These are phyloP conservation scores for Botryotinia calthae DNA, from an alignment of 2,329 filamentous ascomycete species.

Conservation along the genomic window DNA sequence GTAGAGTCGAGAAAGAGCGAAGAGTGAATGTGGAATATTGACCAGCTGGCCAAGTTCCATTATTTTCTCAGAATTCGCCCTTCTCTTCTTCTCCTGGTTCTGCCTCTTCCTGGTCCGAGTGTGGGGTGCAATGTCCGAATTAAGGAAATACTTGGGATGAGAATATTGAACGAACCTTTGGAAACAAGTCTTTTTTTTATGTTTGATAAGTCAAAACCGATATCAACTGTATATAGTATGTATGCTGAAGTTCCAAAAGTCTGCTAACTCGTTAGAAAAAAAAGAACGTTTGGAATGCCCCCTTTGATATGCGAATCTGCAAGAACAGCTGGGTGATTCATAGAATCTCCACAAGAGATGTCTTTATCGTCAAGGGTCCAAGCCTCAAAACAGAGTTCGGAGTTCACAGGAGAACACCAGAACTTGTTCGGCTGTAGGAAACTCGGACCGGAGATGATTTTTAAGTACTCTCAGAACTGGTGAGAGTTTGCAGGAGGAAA, in stretches of 20 bases:
- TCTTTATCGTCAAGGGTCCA: background rate
- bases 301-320: background rate
- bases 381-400: background rate
- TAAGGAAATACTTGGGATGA: background rate
- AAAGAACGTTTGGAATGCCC: no score
- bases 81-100: background rate
- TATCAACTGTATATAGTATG: background rate
- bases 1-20: background rate
- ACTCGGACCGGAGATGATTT: constrained; percentile 8
- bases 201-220: background rate
- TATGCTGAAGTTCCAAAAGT: background rate
- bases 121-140: background rate
- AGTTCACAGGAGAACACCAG: background rate
- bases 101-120: background rate
- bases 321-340: background rate
- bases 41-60: background rate
- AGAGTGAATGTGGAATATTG: background rate
- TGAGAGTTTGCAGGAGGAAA: background rate
- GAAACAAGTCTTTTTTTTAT: background rate
- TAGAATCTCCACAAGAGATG: background rate
- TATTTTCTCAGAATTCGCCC: background rate
- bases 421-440: constrained; percentile 1
- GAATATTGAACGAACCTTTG: background rate
- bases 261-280: background rate
- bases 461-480: background rate